Evolutionary conservation across 371 early-diverging fungal genomes (phyloP), one percentile per base, ranked within the genome.

Genomic region (Syncephalis plumigaleata): DNA sequence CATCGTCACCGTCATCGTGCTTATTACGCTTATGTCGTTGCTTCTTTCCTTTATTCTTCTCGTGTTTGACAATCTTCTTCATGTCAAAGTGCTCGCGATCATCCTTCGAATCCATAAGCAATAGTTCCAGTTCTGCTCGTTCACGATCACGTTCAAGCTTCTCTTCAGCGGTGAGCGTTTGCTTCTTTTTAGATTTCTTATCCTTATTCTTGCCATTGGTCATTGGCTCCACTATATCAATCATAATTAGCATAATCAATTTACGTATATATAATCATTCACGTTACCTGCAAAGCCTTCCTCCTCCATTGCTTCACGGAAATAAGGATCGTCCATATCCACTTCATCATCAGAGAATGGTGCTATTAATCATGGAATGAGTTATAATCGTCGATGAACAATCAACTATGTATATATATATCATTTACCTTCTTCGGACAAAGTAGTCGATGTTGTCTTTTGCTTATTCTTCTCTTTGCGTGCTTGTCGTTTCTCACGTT

Each of bases 1-100:
- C 56, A 39, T 63, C 66, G 11, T 31, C 11, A 31, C 11, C 31
- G 31, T 31, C 31, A 31, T 31, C 11, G 11, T n/a, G n/a, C 52
- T 71, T 67, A 18, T 42, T 57, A 48, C 52, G 68, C 64, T 73
- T 73, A 42, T 53, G 54, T 58, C 70, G 74, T 45, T 68, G 67
- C 42, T 66, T 65, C 53, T 63, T 64, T 48, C 66, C 62, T 59
- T 79, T 70, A 54, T 62, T 66, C 68, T 79, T 85, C 54, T 88
- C 87, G n/a, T 71, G 63, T 68, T 91, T 89, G 36, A 89, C 53
- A 25, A 91, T 80, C 55, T 90, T 81, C 52, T 81, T 79, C 76
- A 86, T 77, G 57, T 84, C 79, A 58, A 86, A 87, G 52, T 84
- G 82, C 50, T 66, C 61, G 40, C 55, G 55, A 36, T 60, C 65